Conservation (phyloP, 257 asterid species). For the Nicotiana noctiflora region DNA sequence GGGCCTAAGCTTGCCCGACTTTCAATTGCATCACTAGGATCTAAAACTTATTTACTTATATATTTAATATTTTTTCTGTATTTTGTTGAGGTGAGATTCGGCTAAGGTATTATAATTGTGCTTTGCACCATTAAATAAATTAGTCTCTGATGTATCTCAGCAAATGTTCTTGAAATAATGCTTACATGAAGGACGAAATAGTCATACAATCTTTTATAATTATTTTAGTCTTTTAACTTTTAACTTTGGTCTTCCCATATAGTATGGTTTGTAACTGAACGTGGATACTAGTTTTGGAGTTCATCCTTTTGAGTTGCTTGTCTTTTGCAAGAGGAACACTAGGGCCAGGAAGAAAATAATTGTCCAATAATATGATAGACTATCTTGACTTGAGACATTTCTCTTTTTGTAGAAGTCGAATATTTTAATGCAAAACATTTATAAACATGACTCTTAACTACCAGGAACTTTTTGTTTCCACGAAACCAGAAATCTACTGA, state of each 20-base stretch:
- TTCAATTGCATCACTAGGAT: no score
- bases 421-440: not conserved
- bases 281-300: not conserved
- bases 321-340: slow-evolving; percentile 7
- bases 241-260: no score
- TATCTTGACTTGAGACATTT: not conserved
- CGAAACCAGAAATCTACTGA: not conserved
- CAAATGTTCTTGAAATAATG: no score
- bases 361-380: not conserved
- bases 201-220: no score
- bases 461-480: not conserved
- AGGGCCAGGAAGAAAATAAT: not conserved
- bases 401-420: not conserved
- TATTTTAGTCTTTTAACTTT: no score
- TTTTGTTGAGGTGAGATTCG: no score
- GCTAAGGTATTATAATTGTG: no score
- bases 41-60: no score
- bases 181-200: no score
- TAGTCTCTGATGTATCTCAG: no score
- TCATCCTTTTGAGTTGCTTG: not conserved
- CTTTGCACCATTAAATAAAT: not conserved
- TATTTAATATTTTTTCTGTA: no score
- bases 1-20: no score
- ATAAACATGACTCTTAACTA: not conserved
- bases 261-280: not conserved